A percentile compares a stretch with the other conserved stretches of the same genome.
Evolutionary conservation across 1,284 basidiomycete genomes (phyloP).

Genomic region (Fomitopsis betulina): DNA sequence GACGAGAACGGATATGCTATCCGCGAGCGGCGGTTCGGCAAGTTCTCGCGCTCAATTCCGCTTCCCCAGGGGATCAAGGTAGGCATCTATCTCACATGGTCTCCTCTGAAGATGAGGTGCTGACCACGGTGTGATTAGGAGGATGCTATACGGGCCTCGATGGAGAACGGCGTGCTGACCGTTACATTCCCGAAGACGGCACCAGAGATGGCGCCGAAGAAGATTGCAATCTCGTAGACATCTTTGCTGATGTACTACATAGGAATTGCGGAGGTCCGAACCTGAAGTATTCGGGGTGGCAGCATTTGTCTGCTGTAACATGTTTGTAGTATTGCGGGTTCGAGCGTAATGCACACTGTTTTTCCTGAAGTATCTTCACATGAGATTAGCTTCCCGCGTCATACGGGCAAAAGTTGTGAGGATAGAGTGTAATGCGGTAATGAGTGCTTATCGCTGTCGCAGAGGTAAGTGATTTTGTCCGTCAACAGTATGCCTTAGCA

Average conservation of each 20-base stretch:
- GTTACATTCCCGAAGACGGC: constrained; percentile 38
- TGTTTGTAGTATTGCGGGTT: constrained; percentile 2
- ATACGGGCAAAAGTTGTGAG: too few species aligned
- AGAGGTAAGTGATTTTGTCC: too few species aligned
- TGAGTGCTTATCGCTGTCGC: too few species aligned
- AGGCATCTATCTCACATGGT: not conserved
- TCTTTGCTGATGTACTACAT: too few species aligned
- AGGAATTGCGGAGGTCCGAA: not conserved
- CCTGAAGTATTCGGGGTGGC: not conserved
- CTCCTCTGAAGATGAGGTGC: not conserved
- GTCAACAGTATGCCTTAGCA: too few species aligned
- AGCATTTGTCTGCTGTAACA: not conserved
- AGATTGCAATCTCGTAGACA: constrained; percentile 26
- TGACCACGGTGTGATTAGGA: not conserved
- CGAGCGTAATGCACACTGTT: not conserved
- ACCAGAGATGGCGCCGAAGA: constrained; percentile 25
- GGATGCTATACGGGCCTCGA: constrained; percentile 35
- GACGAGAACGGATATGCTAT: constrained; percentile 39
- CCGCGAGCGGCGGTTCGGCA: constrained; percentile 41
- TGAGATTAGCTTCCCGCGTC: too few species aligned
- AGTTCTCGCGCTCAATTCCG: constrained; percentile 33
- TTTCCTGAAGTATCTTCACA: not conserved
- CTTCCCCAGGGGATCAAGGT: constrained; percentile 43
- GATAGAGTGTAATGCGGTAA: too few species aligned
- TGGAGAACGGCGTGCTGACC: constrained; percentile 38